Percentiles rank a stretch among this genome's conserved stretches.
Conservation (phyloP, 1,139 yeast genomes). For the Suhomyces taliae region DNA sequence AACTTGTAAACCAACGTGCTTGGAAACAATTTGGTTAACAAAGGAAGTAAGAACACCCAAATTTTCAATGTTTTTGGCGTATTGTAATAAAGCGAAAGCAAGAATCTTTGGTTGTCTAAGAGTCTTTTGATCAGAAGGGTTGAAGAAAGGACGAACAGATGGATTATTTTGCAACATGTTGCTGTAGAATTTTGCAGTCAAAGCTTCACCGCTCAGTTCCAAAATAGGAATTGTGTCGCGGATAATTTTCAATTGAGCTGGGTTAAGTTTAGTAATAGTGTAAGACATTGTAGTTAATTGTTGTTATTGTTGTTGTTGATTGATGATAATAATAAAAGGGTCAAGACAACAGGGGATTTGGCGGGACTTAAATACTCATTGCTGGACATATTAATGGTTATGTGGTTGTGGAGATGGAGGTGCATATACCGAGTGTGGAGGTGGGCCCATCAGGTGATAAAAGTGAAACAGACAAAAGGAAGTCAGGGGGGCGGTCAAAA, state of each 20-base stretch:
- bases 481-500: background rate
- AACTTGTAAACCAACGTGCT: constrained; percentile 66
- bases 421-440: background rate
- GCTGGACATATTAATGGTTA: too few relatives aligned
- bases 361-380: too few relatives aligned
- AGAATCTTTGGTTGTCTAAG: constrained; percentile 64
- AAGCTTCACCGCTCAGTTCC: constrained; percentile 53
- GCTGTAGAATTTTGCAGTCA: constrained; percentile 56
- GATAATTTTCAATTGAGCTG: constrained; percentile 39
- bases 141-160: constrained; percentile 59
- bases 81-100: constrained; percentile 61
- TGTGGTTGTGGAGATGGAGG: background rate
- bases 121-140: constrained; percentile 55
- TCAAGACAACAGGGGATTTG: too few relatives aligned
- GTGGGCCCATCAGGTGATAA: background rate
- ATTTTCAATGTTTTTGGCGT: constrained; percentile 65
- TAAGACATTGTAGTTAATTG: constrained; percentile 7
- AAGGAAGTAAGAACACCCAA: constrained; percentile 52
- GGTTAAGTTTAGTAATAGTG: constrained; percentile 25
- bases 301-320: background rate
- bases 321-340: too few relatives aligned
- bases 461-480: background rate
- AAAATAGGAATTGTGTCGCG: constrained; percentile 60
- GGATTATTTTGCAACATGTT: constrained; percentile 56
- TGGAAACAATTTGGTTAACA: constrained; percentile 61